Evolutionary conservation across 2,329 filamentous ascomycete genomes (phyloP), one percentile per base, ranked within the genome.

Genomic region (Xylariaceae sp.): DNA sequence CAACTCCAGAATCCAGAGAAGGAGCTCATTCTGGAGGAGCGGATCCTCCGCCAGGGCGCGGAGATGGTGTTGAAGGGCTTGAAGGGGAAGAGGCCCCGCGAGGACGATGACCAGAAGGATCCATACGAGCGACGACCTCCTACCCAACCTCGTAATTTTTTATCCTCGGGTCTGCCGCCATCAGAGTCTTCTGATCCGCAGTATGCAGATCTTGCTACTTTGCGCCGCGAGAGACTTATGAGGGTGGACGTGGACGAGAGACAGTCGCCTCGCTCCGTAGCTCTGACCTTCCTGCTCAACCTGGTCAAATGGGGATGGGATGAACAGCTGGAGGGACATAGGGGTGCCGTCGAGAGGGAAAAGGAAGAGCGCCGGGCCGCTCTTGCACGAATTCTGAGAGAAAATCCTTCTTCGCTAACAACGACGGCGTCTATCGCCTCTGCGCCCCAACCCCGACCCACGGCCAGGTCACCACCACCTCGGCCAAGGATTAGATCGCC

Each of bases 221-320:
- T 54, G 53, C 56, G 47, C 47, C 56, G 40, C 7, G 31, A 48
- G 37, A 63, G 30, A 29, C 63, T 41, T 58, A 59, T 49, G 26
- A 59, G 9, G 39, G 31, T 31, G 44, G 44, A 37, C 5, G 48
- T 52, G 8, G 53, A 53, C 47, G 54, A 50, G 29, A 51, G 54
- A 30, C 56, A 58, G 46, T 32, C 63, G 49, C 64, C 65, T 12
- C 64, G 65, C 47, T 52, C 60, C 31, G 54, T 41, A 3, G 61
- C 63, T 2, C 47, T 63, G 54, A 61, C 55, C 27, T 45, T 56
- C 26, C 47, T 60, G 47, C 50, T 62, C 30, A 62, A 60, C 8
- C 56, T 63, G 56, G 42, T 58, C 7, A 56, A 60, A 41, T 60
- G 55, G 55, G 58, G 55, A 31, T 58, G 58, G 55, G 50, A 64